phyloP scores from a whole-genome alignment of 129 eudicot genomes.

The Lactuca sativa region DNA sequence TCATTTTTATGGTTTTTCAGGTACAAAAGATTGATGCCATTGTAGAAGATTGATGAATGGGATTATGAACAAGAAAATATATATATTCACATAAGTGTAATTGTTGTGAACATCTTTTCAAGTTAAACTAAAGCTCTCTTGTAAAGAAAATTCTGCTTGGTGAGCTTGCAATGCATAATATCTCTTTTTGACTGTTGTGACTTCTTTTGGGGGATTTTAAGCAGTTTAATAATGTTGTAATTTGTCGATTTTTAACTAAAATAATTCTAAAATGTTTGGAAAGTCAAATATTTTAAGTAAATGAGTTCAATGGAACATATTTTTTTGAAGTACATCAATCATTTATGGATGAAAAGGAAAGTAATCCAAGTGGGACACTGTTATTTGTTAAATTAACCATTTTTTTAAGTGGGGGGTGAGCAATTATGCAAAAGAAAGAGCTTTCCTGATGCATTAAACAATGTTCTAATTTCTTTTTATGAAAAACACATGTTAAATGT shows the following conservation, averaged over 20 bases:
- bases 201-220: too few relatives aligned
- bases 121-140: constrained; percentile 22
- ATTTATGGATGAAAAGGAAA: too few relatives aligned
- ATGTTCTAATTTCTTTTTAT: not conserved
- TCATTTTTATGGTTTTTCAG: constrained; percentile 83
- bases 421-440: not conserved
- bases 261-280: too few relatives aligned
- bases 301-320: too few relatives aligned
- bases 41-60: constrained; percentile 44
- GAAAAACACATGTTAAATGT: not conserved
- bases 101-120: constrained; percentile 2
- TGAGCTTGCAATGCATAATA: constrained; percentile 26
- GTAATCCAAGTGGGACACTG: too few relatives aligned
- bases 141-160: constrained; percentile 33
- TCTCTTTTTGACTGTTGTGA: not conserved
- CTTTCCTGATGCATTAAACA: not conserved
- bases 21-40: constrained; percentile 80
- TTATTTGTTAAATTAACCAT: not conserved
- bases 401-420: not conserved
- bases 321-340: too few relatives aligned
- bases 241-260: too few relatives aligned
- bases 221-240: too few relatives aligned
- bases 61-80: not conserved
- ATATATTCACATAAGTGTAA: not conserved
- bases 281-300: too few relatives aligned